Evolutionary conservation across 202 grass and related monocot genomes (phyloP).

Genomic region (Schoenoplectus triqueter): DNA sequence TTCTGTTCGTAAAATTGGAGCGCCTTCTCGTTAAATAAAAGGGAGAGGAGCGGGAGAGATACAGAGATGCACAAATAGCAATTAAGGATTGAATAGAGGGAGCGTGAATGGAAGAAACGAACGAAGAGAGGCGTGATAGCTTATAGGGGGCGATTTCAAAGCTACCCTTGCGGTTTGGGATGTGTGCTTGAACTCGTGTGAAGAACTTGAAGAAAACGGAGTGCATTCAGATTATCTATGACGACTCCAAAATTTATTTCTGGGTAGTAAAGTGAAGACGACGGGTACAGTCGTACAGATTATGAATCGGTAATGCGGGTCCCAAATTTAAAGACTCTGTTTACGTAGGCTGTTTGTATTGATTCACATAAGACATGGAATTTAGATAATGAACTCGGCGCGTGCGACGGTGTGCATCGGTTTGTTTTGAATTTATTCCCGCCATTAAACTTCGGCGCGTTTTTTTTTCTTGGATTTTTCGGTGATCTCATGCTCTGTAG

Average conservation of each 20-base stretch:
- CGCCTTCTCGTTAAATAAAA: constrained; percentile 12
- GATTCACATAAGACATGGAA: background rate
- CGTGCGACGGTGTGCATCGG: background rate
- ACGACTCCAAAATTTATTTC: background rate
- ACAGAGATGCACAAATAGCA: background rate
- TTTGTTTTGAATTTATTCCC: constrained; percentile 38
- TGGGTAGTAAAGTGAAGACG: too few relatives aligned
- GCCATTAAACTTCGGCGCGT: constrained; percentile 18
- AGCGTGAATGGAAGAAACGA: constrained; percentile 21
- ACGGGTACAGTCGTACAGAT: too few relatives aligned
- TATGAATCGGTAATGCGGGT: background rate
- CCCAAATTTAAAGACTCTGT: background rate
- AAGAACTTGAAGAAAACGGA: constrained; percentile 37
- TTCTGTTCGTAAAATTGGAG: background rate
- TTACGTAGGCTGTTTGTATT: background rate
- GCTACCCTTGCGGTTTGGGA: constrained; percentile 28
- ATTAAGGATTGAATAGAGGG: constrained; percentile 22
- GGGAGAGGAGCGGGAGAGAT: background rate
- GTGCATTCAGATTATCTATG: background rate
- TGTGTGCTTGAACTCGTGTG: constrained; percentile 30
- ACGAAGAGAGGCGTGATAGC: constrained; percentile 29
- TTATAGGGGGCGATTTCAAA: background rate
- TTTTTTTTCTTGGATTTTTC: background rate
- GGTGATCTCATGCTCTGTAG: background rate
- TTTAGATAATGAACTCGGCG: background rate